Base-by-base conservation (phyloP, 2,329 filamentous ascomycete genomes). In the Colletotrichum sp. region DNA sequence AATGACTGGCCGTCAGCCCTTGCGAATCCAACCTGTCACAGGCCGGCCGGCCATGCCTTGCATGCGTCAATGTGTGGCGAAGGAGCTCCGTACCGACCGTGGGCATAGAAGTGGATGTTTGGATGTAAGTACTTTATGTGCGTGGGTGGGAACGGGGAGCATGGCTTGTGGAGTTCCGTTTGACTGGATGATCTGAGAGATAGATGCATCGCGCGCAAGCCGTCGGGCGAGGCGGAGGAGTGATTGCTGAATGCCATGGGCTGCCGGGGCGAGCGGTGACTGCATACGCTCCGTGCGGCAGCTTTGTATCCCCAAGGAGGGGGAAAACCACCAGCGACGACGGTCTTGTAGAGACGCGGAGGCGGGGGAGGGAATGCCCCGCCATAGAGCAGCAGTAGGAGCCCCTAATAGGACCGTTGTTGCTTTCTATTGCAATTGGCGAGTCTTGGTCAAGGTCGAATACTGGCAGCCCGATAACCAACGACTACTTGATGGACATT, bases 21-120 rank as follows among this genome's bases (percentile, higher is more conserved):
- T 75, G 56, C 70, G 58, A 34, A 28, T 60, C 43, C 27, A 27
- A 27, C 52, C 48, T 58, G 43, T 75, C 70, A 75, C 55, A 58
- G 69, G 39, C 22, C 13, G 39, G 39, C 55, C 66, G 58, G 69
- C 52, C 36, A 72, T 75, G 70, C 64, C 70, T 68, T 68, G 73
- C 70, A 68, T 73, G 28, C 70, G 64, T 32, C 58, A 60, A 32
- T 56, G 60, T 30, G 70, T 66, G 34, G 52, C 66, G 66, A 69
- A 25, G 61, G 34, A 16, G 16, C 62, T 55, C 25, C 56, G 43
- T 55, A 43, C 55, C 61, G 43, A 62, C 71, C 43, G 73, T 65
- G 43, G 48, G 28, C n/a, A 28, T 65, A 73, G 64, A 75, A 75
- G 73, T 75, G 73, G 70, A 73, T 75, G 27, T 48, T 27, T 71